Base-by-base conservation (phyloP, 2,329 filamentous ascomycete genomes). In the Trichoderma gracile region DNA sequence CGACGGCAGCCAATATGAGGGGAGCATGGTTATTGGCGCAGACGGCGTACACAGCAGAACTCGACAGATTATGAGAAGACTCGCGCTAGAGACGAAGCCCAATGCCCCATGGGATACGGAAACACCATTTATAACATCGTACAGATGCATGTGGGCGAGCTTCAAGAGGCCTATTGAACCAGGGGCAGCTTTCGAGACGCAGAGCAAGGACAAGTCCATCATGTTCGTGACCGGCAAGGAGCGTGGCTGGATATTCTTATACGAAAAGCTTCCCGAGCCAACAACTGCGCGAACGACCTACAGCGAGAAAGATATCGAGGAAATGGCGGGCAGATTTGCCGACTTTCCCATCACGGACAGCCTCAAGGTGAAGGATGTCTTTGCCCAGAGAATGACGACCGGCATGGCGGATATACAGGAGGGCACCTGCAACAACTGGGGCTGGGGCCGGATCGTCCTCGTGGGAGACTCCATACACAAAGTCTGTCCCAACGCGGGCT, bases 41-140 rank as follows among this genome's bases (percentile, higher is more conserved):
- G 79, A 81, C 63, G 79, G 79, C n/a, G 75, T 77, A 2, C 75
- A 78, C 64, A 80, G 78, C 67, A 73, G 66, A 23, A 73, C 74
- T 5, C 72, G 78, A 6, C 59, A 65, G 9, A 71, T 75, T 40
- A 76, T 80, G 71, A 73, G 77, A 25, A 63, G 67, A 3, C 67
- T 77, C 0, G 73, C 75, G 0, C 17, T 74, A 1, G 52, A 33
- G 30, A 33, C 30, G 8, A 66, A 0, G 68, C 68, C 1, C 64
- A 67, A 0, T 58, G 52, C 49, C 0, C 33, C 59, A 14, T 52
- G 70, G 4, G 72, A 77, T 57, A 68, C 70, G 0, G 71, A 74
- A 56, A 63, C 71, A 3, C 74, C 76, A 2, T 78, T 71, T 54
- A 61, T 74, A 19, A 70, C 73, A 0, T 71, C 67, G 0, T 79